A percentile compares a stretch with the other conserved stretches of the same genome.
Evolutionary conservation across 371 early-diverging fungal species (phyloP).

Genomic region (Apophysomyces trapeziformis): DNA sequence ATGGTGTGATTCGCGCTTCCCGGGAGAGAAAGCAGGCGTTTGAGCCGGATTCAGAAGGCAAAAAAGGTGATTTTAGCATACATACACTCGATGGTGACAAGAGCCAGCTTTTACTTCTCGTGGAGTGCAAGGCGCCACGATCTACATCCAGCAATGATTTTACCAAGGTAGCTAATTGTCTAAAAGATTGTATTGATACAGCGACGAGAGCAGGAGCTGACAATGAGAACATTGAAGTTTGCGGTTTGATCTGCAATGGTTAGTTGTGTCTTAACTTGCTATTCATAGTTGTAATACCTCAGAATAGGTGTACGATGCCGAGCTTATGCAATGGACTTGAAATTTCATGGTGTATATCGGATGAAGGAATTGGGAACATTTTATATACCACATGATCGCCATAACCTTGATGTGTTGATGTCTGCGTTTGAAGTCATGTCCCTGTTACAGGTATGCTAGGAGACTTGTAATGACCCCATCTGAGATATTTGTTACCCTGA

Average conservation of each 20-base stretch:
- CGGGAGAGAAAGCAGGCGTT: conserved; percentile 4
- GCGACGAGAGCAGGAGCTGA: conserved; percentile 11
- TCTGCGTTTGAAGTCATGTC: neutral
- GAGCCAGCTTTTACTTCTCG: conserved; percentile 12
- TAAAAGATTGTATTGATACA: conserved; percentile 18
- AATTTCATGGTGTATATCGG: conserved; percentile 13
- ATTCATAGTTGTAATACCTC: neutral
- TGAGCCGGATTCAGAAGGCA: conserved; percentile 12
- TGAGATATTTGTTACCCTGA: neutral
- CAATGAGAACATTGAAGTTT: neutral
- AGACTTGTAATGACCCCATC: neutral
- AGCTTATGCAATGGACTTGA: conserved; percentile 12
- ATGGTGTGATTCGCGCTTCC: conserved; percentile 3
- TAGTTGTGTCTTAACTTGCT: neutral
- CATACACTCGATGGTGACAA: conserved; percentile 9
- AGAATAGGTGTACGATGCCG: neutral
- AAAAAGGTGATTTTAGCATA: conserved; percentile 16
- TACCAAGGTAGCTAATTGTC: conserved; percentile 12
- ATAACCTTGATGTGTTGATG: too few species aligned
- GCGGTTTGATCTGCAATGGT: conserved; percentile 16
- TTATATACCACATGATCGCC: too few species aligned
- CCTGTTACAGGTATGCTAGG: neutral
- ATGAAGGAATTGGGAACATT: neutral
- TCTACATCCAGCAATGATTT: conserved; percentile 12
- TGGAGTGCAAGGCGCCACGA: conserved; percentile 18